Evolutionary conservation across 192 early-diverging fungal species (phyloP), one percentile per base, ranked within the genome.

Genomic region (Jimgerdemannia flammicorona): DNA sequence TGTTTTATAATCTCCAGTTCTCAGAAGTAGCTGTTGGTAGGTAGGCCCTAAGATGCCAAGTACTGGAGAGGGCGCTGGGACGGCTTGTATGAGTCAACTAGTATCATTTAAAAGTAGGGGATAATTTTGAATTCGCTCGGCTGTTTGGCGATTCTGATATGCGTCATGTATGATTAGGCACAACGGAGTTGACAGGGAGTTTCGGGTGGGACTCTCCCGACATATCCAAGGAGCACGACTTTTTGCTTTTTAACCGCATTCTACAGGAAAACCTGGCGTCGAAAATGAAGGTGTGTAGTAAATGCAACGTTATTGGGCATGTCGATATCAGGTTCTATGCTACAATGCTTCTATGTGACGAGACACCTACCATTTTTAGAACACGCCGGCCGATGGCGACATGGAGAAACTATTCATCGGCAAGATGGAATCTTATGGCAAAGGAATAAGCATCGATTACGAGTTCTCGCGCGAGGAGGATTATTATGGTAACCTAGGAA

Each of bases 191-290:
- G 29, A 29, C 29, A 29, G 1, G 29, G 29, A 29, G 29, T 29
- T 99, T 99, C 90, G 98, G 98, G 40, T 99, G 98, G 98, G 93
- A 97, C 80, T 92, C 96, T 11, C 71, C 92, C 44, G 98, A 98
- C 44, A 91, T 95, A 29, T 99, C 98, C 75, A 92, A 91, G 88
- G 97, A 99, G 85, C 98, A 99, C 78, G 98, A 99, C 83, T 94
- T 98, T n/a, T 96, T 98, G 79, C 97, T 98, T 81, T 97, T 99
- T 77, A 97, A 97, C 82, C 89, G 98, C 67, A 95, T 98, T 11
- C 85, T 99, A 66, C 96, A 97, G 81, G 97, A 99, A 80, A 97
- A 95, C 82, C 82, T 99, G 59, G 98, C 0, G 29, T 29, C 29
- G 29, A 29, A 29, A 29, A 29, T 29, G 29, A 29, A 29, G 29